Base-by-base conservation (phyloP, 106 monocot genomes). In the Dendrobium catenatum region DNA sequence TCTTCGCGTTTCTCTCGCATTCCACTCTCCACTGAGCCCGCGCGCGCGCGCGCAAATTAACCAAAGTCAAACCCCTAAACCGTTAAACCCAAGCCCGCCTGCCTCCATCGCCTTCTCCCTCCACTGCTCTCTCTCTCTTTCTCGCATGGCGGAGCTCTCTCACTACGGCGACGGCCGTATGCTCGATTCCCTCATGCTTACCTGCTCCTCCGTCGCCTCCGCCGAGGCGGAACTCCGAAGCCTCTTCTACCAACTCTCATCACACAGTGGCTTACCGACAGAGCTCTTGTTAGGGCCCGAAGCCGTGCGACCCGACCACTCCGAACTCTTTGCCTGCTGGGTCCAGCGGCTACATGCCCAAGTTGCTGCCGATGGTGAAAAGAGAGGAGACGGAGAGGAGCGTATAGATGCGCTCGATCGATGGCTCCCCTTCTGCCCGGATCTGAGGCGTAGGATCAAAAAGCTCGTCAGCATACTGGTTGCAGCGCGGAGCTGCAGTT, bases 401-500 rank as follows among this genome's bases (percentile, higher is more conserved):
- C 29, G 8, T 74, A 15, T 44, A 0, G 74, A 74, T 8, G 42
- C 74, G 43, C 20, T 20, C 74, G 19, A 20, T 43, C 74, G 74
- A 29, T 74, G 74, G 43, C 74, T 74, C n/a, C 77, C 77, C n/a
- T 41, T 77, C 68, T 77, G 82, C 37, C 82, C 82, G 9, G 77
- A 77, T 49, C 82, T 82, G 37, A 82, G 68, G 49, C 67, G 20
- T 44, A 82, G 77, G 51, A 78, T 82, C 33, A 76, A 78, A 46
- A 66, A 11, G 27, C 67, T 77, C 4, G 77, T 81, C 40, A 48
- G 22, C 18, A 40, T 18, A 66, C 24, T 84, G 64, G 17, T 81
- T 40, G 68, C 17, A 42, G 55, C 66, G 49, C 77, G 15, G 31
- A 77, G 76, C 22, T 74, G 43, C 43, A 43, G 74, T 44, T 42